Base-by-base conservation (phyloP, 345 rosid genomes). In the Sapria himalayana region DNA sequence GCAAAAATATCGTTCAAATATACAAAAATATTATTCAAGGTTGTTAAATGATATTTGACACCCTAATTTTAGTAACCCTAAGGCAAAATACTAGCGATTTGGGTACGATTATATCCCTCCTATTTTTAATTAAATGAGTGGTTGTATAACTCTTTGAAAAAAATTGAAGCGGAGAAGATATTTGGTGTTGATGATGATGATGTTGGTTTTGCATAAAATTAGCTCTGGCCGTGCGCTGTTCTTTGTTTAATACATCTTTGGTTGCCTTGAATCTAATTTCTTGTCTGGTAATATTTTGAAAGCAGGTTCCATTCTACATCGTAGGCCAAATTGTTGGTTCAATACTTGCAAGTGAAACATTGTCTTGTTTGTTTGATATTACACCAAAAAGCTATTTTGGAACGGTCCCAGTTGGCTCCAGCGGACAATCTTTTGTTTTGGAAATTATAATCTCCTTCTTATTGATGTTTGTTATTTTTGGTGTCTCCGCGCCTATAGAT, bases 401-500 rank as follows among this genome's bases (percentile, higher is more conserved):
- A 41, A 76, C 92, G 0, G 54, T 59, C 12, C 85, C 85, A 0
- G 47, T 52, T 25, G 76, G 72, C 49, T 71, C 92, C 0, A 33
- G 45, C 11, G 53, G 13, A 1, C 81, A 66, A 19, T 74, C 92
- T 0, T 56, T 79, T 0, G 47, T 40, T 3, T 27, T 64, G 0
- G 92, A 79, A 58, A 61, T 79, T 49, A 58, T 79, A 51, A 70
- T 64, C 56, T 52, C 85, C 15, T 75, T 70, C 27, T 65, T 72
- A 22, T 63, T 79, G 33, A 70, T 79, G 85, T 79, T 79, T 4
- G 85, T 75, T 25, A 62, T 76, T 23, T 75, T 65, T 0, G 74
- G 78, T 0, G 69, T 47, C 23, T 22, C 64, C 15, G 68, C 78
- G n/a, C n/a, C n/a, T n/a, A n/a, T n/a, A 0, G 85, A 77, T 50